phyloP scores from a whole-genome alignment of 2,329 filamentous ascomycete genomes.

The Ceratocystis destructans region DNA sequence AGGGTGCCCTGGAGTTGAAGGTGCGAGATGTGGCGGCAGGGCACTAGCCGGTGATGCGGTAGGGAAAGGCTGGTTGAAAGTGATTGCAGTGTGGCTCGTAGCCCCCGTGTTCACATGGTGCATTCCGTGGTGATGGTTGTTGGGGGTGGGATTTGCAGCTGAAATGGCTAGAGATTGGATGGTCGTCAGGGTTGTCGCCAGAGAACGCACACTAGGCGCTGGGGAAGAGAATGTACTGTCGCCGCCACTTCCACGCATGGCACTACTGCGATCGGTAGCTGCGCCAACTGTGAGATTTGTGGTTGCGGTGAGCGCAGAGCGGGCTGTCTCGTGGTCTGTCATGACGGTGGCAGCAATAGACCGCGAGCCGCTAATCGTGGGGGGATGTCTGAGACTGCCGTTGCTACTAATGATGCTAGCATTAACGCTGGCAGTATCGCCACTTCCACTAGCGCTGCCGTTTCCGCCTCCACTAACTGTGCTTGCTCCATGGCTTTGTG shows the following conservation, averaged over 20 bases:
- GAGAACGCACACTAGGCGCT: conserved; percentile 63
- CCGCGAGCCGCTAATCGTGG: conserved; percentile 42
- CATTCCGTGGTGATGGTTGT: conserved; percentile 30
- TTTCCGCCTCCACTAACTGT: conserved; percentile 37
- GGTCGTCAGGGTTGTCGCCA: conserved; percentile 73
- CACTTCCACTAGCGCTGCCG: conserved; percentile 4
- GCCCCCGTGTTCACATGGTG: conserved; percentile 30
- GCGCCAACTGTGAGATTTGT: conserved; percentile 58
- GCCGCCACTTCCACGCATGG: conserved; percentile 47
- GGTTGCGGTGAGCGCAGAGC: conserved; percentile 52
- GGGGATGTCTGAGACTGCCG: conserved; percentile 31
- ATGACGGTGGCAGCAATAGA: conserved; percentile 68
- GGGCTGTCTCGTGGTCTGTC: conserved; percentile 65
- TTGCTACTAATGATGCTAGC: conserved; percentile 17
- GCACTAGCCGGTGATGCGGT: conserved; percentile 53
- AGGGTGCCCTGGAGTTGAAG: conserved; percentile 39
- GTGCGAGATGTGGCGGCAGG: conserved; percentile 55
- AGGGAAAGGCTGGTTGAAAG: conserved; percentile 54
- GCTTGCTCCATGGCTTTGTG: conserved; percentile 27
- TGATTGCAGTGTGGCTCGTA: conserved; percentile 28
- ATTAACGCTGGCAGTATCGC: conserved; percentile 15
- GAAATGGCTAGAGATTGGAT: conserved; percentile 52
- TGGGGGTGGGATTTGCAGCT: conserved; percentile 26
- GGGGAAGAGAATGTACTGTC: conserved; percentile 72
- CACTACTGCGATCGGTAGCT: conserved; percentile 36